These are phyloP conservation scores for Coprinopsis cinerea DNA, from an alignment of 768 basidiomycete species.

Conservation along the genomic window DNA sequence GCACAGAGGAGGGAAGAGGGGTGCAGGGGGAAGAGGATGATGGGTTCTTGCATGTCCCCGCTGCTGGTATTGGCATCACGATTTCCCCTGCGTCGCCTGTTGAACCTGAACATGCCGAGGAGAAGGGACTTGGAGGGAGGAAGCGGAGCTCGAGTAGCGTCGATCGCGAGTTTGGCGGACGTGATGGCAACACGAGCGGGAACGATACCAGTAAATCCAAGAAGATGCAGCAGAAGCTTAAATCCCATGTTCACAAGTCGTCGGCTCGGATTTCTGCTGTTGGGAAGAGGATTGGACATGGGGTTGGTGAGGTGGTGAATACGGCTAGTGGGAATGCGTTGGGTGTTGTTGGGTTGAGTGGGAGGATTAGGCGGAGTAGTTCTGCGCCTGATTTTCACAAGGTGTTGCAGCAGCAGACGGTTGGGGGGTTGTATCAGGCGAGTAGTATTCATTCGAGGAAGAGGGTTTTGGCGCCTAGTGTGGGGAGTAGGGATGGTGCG, in stretches of 20 bases:
- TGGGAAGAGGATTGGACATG: conserved; percentile 70
- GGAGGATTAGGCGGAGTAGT: conserved; percentile 49
- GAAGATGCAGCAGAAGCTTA: conserved; percentile 71
- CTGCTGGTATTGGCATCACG: conserved; percentile 47
- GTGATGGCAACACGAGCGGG: conserved; percentile 5
- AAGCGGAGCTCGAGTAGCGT: conserved; percentile 9
- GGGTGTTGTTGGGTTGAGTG: conserved; percentile 27
- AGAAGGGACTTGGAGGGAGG: conserved; percentile 7
- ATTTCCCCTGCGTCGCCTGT: conserved; percentile 59
- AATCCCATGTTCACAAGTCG: conserved; percentile 67
- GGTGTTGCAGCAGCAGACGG: conserved; percentile 47
- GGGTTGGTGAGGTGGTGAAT: conserved; percentile 45
- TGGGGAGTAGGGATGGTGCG: background rate
- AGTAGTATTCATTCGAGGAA: conserved; percentile 81
- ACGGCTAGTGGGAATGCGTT: background rate
- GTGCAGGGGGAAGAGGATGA: background rate
- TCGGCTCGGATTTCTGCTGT: conserved; percentile 70
- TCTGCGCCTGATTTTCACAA: conserved; percentile 77
- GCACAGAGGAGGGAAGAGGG: conserved; percentile 1
- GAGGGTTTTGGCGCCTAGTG: conserved; percentile 24
- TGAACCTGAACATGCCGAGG: conserved; percentile 10
- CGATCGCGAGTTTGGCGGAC: conserved; percentile 6
- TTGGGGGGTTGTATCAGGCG: conserved; percentile 44
- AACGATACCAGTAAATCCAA: conserved; percentile 54
- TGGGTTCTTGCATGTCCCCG: conserved; percentile 11